A percentile compares a stretch with the other conserved stretches of the same genome.
phyloP scores from a whole-genome alignment of 2,329 filamentous ascomycete genomes.

The Neocatenulostroma microsporum region DNA sequence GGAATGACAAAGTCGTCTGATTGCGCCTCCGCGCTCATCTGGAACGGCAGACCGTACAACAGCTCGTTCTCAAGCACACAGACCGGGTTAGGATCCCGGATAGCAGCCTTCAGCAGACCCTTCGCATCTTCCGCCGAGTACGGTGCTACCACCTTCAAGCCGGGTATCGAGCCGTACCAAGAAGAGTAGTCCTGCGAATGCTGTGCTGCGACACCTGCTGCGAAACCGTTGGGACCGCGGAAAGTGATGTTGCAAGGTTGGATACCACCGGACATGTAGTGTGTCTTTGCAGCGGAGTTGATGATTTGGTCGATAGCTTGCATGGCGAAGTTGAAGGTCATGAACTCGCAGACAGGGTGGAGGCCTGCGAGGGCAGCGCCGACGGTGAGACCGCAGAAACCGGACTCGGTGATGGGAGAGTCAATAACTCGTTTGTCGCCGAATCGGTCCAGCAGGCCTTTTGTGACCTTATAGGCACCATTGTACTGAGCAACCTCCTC shows the following conservation, averaged over 20 bases:
- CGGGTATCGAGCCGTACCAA: conserved; percentile 98
- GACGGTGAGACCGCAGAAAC: conserved; percentile 87
- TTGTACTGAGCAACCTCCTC: conserved; percentile 99
- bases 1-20: conserved; percentile 95
- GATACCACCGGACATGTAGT: conserved; percentile 99
- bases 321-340: conserved; percentile 99
- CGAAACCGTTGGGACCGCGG: conserved; percentile 98
- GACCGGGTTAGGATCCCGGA: conserved; percentile 96
- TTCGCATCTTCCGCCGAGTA: conserved; percentile 98
- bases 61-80: conserved; percentile 57
- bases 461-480: conserved; percentile 99
- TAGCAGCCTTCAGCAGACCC: conserved; percentile 94
- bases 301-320: conserved; percentile 99
- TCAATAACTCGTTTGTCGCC: conserved; percentile 97
- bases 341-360: conserved; percentile 96
- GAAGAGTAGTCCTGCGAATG: conserved; percentile 98
- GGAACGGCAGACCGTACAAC: conserved; percentile 88
- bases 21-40: conserved; percentile 94
- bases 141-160: conserved; percentile 90
- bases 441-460: conserved; percentile 93
- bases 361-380: conserved; percentile 91
- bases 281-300: conserved; percentile 97
- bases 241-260: conserved; percentile 99
- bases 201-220: conserved; percentile 88
- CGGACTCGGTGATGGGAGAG: conserved; percentile 95